Evolutionary conservation across 1,284 basidiomycete genomes (phyloP), one percentile per base, ranked within the genome.

Genomic region (Gymnopus androsaceus): DNA sequence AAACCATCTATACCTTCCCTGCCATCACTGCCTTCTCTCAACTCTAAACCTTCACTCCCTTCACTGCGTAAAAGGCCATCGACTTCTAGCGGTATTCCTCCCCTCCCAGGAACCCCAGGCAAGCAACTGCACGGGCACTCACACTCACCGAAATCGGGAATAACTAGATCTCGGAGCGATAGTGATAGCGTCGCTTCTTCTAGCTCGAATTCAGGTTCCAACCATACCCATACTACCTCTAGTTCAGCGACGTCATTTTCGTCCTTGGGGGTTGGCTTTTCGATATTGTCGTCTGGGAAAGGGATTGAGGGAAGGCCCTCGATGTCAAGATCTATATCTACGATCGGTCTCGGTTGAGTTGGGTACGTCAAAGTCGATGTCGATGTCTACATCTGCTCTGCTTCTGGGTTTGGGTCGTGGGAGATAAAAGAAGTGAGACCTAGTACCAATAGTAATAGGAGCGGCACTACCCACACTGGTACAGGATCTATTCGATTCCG

Each of bases 1-100:
- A 57, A 54, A 36, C 34, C 50, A 25, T 56, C 60, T 15, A 37
- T 52, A n/a, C 46, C 56, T 8, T 57, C 56, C 5, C 14, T 57
- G 19, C 41, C 50, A 3, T 54, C 65, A 9, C 30, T 55, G 40
- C 21, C 53, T 4, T 37, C 44, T 15, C 36, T 12, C 28, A n/a
- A n/a, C n/a, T n/a, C n/a, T n/a, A n/a, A n/a, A n/a, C n/a, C n/a
- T n/a, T n/a, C n/a, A n/a, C n/a, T n/a, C n/a, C n/a, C n/a, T n/a
- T n/a, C n/a, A n/a, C n/a, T n/a, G n/a, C n/a, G n/a, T n/a, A n/a
- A n/a, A n/a, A n/a, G n/a, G n/a, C n/a, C n/a, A n/a, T n/a, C n/a
- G n/a, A n/a, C n/a, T n/a, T n/a, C n/a, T n/a, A n/a, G n/a, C n/a
- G n/a, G n/a, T n/a, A n/a, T n/a, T n/a, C n/a, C n/a, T n/a, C n/a